Percentiles rank a stretch among this genome's conserved stretches.
These are phyloP conservation scores for Phytopythium boreale DNA, from an alignment of 352 stramenopile genomes.

Conservation along the genomic window DNA sequence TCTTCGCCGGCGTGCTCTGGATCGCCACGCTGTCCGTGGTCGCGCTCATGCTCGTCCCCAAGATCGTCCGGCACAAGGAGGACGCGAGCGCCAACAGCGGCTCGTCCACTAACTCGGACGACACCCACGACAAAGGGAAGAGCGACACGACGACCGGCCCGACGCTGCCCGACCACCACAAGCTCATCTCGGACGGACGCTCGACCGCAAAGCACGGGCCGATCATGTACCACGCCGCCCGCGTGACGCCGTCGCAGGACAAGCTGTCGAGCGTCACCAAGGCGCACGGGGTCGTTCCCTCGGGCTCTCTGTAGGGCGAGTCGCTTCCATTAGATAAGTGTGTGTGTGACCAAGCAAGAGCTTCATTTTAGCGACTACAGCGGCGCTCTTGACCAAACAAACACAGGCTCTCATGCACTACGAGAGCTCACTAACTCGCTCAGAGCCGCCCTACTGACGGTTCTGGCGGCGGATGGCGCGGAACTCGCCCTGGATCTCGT, in stretches of 20 bases:
- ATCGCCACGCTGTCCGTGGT: conserved; percentile 36
- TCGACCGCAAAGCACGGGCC: neutral
- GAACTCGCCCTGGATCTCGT: conserved; percentile 51
- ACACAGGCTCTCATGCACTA: neutral
- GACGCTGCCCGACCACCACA: neutral
- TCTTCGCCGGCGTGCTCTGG: conserved; percentile 20
- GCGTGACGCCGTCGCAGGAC: neutral
- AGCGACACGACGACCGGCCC: neutral
- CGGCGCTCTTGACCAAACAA: neutral
- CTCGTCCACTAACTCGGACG: neutral
- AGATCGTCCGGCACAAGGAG: conserved; percentile 33
- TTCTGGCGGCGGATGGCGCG: conserved; percentile 28
- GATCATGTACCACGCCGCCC: neutral
- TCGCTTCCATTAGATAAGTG: neutral
- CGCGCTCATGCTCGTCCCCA: conserved; percentile 39
- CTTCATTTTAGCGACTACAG: neutral
- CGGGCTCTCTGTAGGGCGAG: neutral
- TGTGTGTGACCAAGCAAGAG: neutral
- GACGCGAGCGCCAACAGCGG: conserved; percentile 8
- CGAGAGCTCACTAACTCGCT: neutral
- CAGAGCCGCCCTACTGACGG: neutral
- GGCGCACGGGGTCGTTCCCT: neutral
- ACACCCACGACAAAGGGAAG: neutral
- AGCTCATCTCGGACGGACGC: neutral
- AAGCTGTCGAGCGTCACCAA: neutral